Base-by-base conservation (phyloP, 257 asterid genomes). In the Linderniella brevidens region DNA sequence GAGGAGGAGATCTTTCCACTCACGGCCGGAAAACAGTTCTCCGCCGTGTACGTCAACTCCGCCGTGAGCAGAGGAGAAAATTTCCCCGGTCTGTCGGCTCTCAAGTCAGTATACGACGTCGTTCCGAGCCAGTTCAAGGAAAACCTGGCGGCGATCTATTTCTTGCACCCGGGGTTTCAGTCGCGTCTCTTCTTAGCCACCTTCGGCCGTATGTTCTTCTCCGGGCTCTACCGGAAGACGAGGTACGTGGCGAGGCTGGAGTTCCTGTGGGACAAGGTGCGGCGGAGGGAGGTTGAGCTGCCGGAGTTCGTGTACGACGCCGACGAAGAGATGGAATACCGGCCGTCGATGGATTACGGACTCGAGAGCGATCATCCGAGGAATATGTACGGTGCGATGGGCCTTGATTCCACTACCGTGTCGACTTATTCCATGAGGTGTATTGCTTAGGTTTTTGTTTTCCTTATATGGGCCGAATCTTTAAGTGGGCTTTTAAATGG, bases 281-380 rank as follows among this genome's bases (percentile, higher is more conserved):
- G 74, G 65, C 55, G 82, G 65, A 72, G 67, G 46, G 80, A 64
- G 49, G 48, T 77, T 0, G 80, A 82, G 64, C 61, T 86, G 43
- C 96, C 96, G 18, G 94, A 79, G 47, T 79, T 78, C 5, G 96
- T 86, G 60, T 64, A 67, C 52, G 93, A 86, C 12, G 65, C 69
- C 17, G 96, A 86, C 11, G 86, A 79, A 18, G 77, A 72, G 54
- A 58, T 78, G 57, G 94, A 82, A 62, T 53, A 52, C 17, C 59
- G 73, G 0, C 68, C 77, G 39, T 63, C 55, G 12, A 49, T 74
- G 41, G 83, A 79, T 45, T 79, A 75, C 19, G 93, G 93, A 19
- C 38, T 79, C 49, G 97, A 87, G 71, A 78, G 93, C 49, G 95
- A 82, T 56, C 93, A 79, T 38, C 93, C 92, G 0, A 63, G 92